Evolutionary conservation across 495 filamentous ascomycete species (phyloP), one percentile per base, ranked within the genome.

Genomic region (Neurospora sp.): DNA sequence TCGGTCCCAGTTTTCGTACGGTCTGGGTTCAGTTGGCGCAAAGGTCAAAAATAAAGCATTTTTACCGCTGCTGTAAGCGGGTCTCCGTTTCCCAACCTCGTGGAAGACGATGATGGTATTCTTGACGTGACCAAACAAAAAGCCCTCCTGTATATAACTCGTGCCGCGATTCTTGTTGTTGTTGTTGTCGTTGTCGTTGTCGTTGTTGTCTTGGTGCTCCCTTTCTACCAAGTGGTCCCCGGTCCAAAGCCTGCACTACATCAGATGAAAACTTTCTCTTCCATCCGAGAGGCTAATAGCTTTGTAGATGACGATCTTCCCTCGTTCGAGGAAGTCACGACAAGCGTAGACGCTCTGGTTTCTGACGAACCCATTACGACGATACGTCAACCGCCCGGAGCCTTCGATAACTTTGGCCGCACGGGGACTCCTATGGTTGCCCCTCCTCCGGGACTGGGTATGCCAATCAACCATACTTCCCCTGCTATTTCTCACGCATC

Each of bases 361-460:
- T 85, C 87, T 20, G 88, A 88, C 71, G 82, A 80, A 69, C 80
- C 81, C 37, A 74, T 79, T 37, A 40, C 69, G 9, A 68, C 40
- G 68, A 76, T 78, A 14, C 79, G 74, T 3, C 75, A 76, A 0
- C 79, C 76, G 16, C 76, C 81, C 1, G 73, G 82, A 70, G 85
- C 79, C 4, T 85, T 86, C 74, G 78, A 84, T 42, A 81, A 69
- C n/a, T 83, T 82, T 42, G 84, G 84, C 20, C 83, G 84, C 37
- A 80, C 85, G 41, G 85, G 85, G 4, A 90, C 88, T 10, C 89
- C 90, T 4, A 86, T 84, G 2, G 81, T 91, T 10, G 53, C 53
- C 27, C 53, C 53, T 65, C 91, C 91, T 41, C 91, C 92, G 35
- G 92, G 91, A 0, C 87, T 93, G 59, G 86, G 86, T 16, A 78